Percentiles rank a stretch among this genome's conserved stretches.
phyloP scores from a whole-genome alignment of 805 yeast genomes.

The Candida nemodendra region DNA sequence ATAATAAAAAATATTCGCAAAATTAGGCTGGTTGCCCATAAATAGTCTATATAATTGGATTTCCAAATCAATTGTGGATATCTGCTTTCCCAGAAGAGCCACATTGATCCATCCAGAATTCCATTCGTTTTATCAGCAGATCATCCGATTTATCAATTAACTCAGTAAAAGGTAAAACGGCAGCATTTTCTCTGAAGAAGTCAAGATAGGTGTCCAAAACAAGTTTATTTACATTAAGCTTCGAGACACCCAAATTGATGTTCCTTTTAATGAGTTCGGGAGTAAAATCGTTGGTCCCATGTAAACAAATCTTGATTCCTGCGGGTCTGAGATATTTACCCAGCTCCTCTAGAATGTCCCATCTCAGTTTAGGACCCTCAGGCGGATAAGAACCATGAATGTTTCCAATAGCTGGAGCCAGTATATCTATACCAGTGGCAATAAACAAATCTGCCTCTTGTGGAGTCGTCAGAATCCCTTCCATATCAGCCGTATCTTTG shows the following conservation, averaged over 20 bases:
- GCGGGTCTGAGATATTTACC: conserved; percentile 18
- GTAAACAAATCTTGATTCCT: conserved; percentile 31
- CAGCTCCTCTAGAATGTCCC: conserved; percentile 29
- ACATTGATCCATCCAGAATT: conserved; percentile 28
- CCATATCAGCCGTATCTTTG: conserved; percentile 23
- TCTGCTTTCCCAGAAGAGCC: conserved; percentile 32
- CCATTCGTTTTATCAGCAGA: conserved; percentile 29
- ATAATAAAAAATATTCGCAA: too few species aligned
- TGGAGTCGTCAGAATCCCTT: conserved; percentile 35
- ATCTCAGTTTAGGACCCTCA: conserved; percentile 31
- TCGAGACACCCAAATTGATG: conserved; percentile 31
- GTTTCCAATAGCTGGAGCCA: conserved; percentile 40
- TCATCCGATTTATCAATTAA: conserved; percentile 28
- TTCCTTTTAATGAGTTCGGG: conserved; percentile 28
- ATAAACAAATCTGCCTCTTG: conserved; percentile 33
- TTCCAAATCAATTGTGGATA: too few species aligned
- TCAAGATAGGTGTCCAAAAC: conserved; percentile 30
- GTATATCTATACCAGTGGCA: conserved; percentile 35
- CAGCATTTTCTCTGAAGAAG: conserved; percentile 23
- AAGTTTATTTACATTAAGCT: conserved; percentile 34
- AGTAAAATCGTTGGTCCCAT: conserved; percentile 35
- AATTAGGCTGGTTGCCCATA: too few species aligned
- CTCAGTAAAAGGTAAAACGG: conserved; percentile 26
- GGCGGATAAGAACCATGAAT: conserved; percentile 38
- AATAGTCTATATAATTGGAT: too few species aligned